These are phyloP conservation scores for Fusarium continuum DNA, from an alignment of 2,329 filamentous ascomycete species.

Conservation along the genomic window DNA sequence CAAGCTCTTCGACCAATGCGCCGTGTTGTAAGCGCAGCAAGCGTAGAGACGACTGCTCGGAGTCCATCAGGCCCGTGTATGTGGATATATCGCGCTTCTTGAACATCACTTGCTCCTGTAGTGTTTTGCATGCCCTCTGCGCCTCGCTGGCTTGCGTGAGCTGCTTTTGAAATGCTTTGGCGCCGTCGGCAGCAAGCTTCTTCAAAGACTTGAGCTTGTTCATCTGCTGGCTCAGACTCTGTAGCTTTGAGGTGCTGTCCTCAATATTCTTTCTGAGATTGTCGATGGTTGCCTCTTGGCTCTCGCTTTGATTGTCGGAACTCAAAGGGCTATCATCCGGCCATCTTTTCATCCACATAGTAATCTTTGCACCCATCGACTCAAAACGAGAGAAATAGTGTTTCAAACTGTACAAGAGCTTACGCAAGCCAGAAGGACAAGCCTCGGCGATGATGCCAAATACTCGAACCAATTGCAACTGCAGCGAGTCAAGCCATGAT, in stretches of 20 bases:
- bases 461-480: background rate
- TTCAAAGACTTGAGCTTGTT: too few species aligned
- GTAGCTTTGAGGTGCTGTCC: background rate
- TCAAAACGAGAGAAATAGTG: background rate
- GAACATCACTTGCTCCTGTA: conserved; percentile 5
- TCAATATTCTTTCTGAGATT: conserved; percentile 5
- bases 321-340: too few species aligned
- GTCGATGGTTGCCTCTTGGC: background rate
- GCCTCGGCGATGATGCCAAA: background rate
- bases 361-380: background rate
- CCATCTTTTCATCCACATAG: background rate
- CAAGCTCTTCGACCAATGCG: background rate
- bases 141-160: background rate
- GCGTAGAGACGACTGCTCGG: background rate
- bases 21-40: background rate
- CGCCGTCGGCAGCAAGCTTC: background rate
- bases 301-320: background rate
- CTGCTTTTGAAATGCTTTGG: background rate
- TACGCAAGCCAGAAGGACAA: background rate
- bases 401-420: background rate
- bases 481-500: conserved; percentile 6
- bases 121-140: background rate
- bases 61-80: background rate
- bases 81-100: conserved; percentile 4
- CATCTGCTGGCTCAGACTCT: background rate